Base-by-base conservation (phyloP, 2,329 filamentous ascomycete genomes). In the Clonostachys chloroleuca region DNA sequence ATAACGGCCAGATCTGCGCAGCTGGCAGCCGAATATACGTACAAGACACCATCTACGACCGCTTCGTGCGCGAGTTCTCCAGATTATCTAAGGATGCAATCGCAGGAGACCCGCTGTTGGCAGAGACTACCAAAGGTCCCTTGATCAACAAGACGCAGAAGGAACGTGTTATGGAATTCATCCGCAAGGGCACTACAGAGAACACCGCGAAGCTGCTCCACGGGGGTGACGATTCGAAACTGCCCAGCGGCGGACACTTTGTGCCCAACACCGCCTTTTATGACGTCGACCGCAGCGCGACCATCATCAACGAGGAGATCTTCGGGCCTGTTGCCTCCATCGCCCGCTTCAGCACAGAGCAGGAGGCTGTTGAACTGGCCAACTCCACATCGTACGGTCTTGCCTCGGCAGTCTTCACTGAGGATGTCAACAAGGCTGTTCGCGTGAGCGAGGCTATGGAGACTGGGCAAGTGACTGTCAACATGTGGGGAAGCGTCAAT, bases 241-340 rank as follows among this genome's bases (percentile, higher is more conserved):
- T 30, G 3, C 24, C 24, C 8, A 30, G 24, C 4, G 9, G 24
- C 24, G 24, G 24, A 10, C 24, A 30, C 24, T 30, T 30, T 30
- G 24, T 30, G 24, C 24, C 24, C 9, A 30, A 30, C 24, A 30
- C 24, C 9, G 24, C 24, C 24, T 30, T 30, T 30, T 30, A 30
- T 30, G 24, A 30, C 8, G 24, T 30, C 24, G 24, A 30, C 9
- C 24, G 24, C 24, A 30, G 9, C 9, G 24, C 24, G 2, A 30
- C 24, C 8, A 30, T 90, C 37, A 77, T 79, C 10, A 69, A 70
- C 1, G 87, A 91, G 59, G 87, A 91, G 65, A 90, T 85, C 0
- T 92, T 92, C 56, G 87, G 86, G 1, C 87, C 86, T 4, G 80
- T 90, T 0, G 86, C 84, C 1, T 84, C 81, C 2, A 61, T 91